A percentile compares a stretch with the other conserved stretches of the same genome.
Evolutionary conservation across 2,329 filamentous ascomycete species (phyloP).

Genomic region (Alternaria rosae): DNA sequence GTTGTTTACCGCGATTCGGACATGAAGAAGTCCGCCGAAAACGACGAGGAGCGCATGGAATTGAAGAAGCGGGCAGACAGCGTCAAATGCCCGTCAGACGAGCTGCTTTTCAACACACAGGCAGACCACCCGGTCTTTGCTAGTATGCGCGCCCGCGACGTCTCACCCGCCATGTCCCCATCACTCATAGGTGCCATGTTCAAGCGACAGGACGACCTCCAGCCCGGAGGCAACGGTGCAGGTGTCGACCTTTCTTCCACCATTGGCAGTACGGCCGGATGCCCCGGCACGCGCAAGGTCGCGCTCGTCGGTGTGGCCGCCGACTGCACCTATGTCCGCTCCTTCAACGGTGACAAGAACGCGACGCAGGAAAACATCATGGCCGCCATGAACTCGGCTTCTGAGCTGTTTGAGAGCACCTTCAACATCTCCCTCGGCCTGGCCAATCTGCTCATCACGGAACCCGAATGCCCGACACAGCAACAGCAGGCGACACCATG

Average conservation of each 20-base stretch:
- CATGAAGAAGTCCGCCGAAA: constrained; percentile 55
- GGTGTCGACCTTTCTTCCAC: constrained; percentile 78
- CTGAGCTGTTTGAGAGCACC: constrained; percentile 83
- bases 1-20: constrained; percentile 93
- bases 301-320: constrained; percentile 91
- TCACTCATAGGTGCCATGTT: constrained; percentile 72
- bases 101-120: constrained; percentile 79
- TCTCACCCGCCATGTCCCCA: constrained; percentile 59
- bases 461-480: constrained; percentile 75
- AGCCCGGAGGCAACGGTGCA: constrained; percentile 74
- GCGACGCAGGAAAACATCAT: constrained; percentile 80
- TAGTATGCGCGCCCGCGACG: constrained; percentile 61
- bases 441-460: constrained; percentile 81
- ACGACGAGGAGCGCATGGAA: constrained; percentile 61
- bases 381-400: constrained; percentile 82
- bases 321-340: constrained; percentile 84
- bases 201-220: constrained; percentile 71
- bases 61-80: constrained; percentile 64
- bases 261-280: constrained; percentile 85
- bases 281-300: constrained; percentile 87
- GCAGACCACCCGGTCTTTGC: constrained; percentile 72
- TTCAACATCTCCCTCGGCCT: constrained; percentile 96
- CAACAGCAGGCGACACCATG: constrained; percentile 74
- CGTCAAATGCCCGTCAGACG: constrained; percentile 73
- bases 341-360: constrained; percentile 75